phyloP scores from a whole-genome alignment of 2,329 filamentous ascomycete species.

The Clonostachys sp. region DNA sequence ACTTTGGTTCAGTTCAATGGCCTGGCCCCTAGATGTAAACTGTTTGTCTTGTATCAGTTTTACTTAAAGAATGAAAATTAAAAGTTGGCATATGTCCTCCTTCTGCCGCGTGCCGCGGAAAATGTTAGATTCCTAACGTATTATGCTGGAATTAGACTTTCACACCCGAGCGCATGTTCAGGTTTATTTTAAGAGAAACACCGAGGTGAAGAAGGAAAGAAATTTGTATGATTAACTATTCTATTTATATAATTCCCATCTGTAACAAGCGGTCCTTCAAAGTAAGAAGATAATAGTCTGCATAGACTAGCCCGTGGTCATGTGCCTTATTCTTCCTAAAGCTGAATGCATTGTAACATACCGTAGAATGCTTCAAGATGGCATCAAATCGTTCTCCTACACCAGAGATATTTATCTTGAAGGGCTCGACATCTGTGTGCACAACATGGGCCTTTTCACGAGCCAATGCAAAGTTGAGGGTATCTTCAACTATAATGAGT shows the following conservation, averaged over 20 bases:
- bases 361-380: constrained; percentile 23
- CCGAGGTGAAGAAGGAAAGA: too few relatives aligned
- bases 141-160: too few relatives aligned
- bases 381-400: constrained; percentile 14
- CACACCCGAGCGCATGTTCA: too few relatives aligned
- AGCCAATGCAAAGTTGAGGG: constrained; percentile 17
- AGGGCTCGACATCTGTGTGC: neutral
- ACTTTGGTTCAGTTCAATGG: too few relatives aligned
- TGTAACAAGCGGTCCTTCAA: constrained; percentile 40
- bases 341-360: constrained; percentile 22
- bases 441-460: constrained; percentile 12
- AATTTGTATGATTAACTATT: too few relatives aligned
- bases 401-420: neutral
- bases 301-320: constrained; percentile 39
- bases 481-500: constrained; percentile 19
- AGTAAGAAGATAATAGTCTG: constrained; percentile 41
- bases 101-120: too few relatives aligned
- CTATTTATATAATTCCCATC: constrained; percentile 10
- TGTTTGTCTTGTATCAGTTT: too few relatives aligned
- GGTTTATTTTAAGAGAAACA: too few relatives aligned
- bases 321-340: constrained; percentile 13
- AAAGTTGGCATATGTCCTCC: too few relatives aligned
- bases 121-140: too few relatives aligned
- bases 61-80: too few relatives aligned
- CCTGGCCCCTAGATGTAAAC: too few relatives aligned